Base-by-base conservation (phyloP, 2,329 filamentous ascomycete species). In the Neonectria neomacrospora region DNA sequence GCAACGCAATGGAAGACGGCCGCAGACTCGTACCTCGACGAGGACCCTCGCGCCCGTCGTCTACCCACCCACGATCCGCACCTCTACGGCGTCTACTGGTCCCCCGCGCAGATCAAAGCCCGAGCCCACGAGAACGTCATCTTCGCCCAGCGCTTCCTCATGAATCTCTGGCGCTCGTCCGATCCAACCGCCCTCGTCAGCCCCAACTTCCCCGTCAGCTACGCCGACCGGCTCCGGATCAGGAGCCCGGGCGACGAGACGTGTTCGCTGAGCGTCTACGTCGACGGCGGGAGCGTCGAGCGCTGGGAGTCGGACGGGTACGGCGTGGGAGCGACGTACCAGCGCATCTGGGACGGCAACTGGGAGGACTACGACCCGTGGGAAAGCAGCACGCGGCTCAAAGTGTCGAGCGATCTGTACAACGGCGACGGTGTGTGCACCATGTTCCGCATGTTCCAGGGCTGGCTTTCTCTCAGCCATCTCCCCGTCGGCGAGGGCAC, bases 341-440 rank as follows among this genome's bases (percentile, higher is more conserved):
- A 86, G 53, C 78, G 84, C 28, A 86, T 95, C 54, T 89, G 89
- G 68, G 77, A 85, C 48, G 92, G 92, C 0, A 77, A 83, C 9
- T 94, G 91, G 91, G 91, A 94, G 72, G 80, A 87, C 2, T 93
- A 91, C 72, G 90, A 94, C 70, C 87, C 91, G 0, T 94, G 90
- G 86, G 91, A 94, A 75, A 86, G 86, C 7, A 87, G 85, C 67
- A 85, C 86, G 63, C 85, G 92, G 12, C 79, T 93, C 0, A 80
- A 81, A 1, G 89, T 89, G 9, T 83, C 85, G 3, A 87, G 88
- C 68, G 91, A 94, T 74, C 75, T 94, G 22, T 93, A 94, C 75
- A 85, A 91, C 60, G 90, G 90, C 8, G 86, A 90, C 0, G 91
- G 91, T 2, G 88, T 88, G 9, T 94, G 91, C 76, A 88, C 83